Evolutionary conservation across 345 rosid genomes (phyloP), one percentile per base, ranked within the genome.

Genomic region (Chamaenerion angustifolium): DNA sequence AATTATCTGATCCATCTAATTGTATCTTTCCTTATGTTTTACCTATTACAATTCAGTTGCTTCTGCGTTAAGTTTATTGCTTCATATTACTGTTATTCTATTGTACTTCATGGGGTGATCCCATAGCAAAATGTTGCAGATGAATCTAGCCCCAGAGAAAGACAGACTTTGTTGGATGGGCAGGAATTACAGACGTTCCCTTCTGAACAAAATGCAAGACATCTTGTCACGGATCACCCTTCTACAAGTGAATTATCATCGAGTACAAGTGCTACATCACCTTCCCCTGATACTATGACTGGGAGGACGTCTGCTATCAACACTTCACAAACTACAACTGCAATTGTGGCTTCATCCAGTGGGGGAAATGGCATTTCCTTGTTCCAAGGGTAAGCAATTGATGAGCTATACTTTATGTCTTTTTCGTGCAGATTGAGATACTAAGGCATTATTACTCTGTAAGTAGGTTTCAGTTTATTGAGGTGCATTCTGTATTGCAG

Each of bases 311-410:
- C 75, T 60, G 57, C 64, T 4, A 73, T 64, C 56, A 56, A 55
- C 64, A 65, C 53, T 51, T 52, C 83, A 7, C 74, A 66, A 59
- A 54, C 49, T 67, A 16, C 71, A 42, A 63, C 49, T 59, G 72
- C 73, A 6, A 58, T 75, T 51, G 80, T 76, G 49, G 56, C 67
- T 64, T 75, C 83, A 16, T 71, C 69, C 73, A 48, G 48, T 43
- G 49, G 56, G 10, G 64, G 62, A 45, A 78, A 55, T 52, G 98
- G 93, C 51, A 63, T 76, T 49, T 83, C 96, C 2, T 49, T 86
- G 19, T 86, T 90, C 54, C 82, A 90, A 59, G 94, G 94, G 96
- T 83, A 86, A 23, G 62, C 56, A 4, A 65, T 44, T 18, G 16
- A 18, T 44, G 42, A 2, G 6, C 35, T 16, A 14, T 13, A 17